Evolutionary conservation across 495 filamentous ascomycete genomes (phyloP).

Genomic region (Annulohypoxylon nitens): DNA sequence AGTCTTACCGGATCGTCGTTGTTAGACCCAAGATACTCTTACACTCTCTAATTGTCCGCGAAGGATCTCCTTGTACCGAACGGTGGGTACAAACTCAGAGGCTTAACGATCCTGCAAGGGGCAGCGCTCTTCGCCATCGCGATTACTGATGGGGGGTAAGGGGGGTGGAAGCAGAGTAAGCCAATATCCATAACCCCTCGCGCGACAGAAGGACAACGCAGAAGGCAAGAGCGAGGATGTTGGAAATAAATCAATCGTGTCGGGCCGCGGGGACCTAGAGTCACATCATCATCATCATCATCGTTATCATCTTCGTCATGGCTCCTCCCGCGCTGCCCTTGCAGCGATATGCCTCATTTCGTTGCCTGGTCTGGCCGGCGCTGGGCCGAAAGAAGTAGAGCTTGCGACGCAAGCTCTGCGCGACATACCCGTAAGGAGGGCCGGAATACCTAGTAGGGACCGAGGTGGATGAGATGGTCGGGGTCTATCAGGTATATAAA

Average conservation of each 20-base stretch:
- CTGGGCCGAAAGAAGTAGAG: background rate
- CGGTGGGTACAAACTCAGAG: slow-evolving; percentile 32
- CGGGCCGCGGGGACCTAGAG: background rate
- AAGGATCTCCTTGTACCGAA: slow-evolving; percentile 12
- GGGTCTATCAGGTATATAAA: background rate
- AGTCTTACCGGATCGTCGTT: slow-evolving; percentile 19
- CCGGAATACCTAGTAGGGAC: background rate
- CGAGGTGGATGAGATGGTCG: background rate
- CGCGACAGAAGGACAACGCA: background rate
- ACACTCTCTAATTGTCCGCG: slow-evolving; percentile 2
- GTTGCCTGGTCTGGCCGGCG: slow-evolving; percentile 10
- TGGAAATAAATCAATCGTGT: slow-evolving; percentile 2
- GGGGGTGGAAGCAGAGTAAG: slow-evolving; percentile 14
- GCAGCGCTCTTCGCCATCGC: slow-evolving; percentile 33
- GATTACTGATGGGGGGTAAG: slow-evolving; percentile 24
- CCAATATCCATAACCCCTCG: slow-evolving; percentile 6
- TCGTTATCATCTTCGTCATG: background rate
- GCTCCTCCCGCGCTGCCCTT: background rate
- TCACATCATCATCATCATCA: slow-evolving; percentile 1
- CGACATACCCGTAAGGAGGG: background rate
- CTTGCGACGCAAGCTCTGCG: background rate
- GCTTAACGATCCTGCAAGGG: slow-evolving; percentile 46
- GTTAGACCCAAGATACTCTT: background rate
- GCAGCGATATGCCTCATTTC: slow-evolving; percentile 23
- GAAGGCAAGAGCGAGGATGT: background rate